Base-by-base conservation (phyloP, 208 protist genomes). In the Wallacemonas sp. region DNA sequence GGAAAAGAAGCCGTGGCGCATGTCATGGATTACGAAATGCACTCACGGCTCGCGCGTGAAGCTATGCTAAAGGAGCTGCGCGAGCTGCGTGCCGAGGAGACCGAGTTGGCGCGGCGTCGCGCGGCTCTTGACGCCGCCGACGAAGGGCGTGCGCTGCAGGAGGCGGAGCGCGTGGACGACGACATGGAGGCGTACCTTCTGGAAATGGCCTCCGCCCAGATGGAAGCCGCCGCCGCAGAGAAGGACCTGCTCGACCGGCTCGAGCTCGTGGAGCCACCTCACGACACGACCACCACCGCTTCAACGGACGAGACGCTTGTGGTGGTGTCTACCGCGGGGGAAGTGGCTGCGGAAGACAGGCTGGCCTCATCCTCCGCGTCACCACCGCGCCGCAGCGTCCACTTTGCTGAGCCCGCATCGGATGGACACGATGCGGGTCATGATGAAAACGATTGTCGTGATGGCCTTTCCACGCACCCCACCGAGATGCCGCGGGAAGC, bases 1-100 rank as follows among this genome's bases (percentile, higher is more conserved):
- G 87, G 89, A 6, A 86, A 76, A 41, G 86, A 89, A 48, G 79
- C 78, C 12, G 73, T 83, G 52, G 83, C 86, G 37, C 89, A 95
- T 55, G 27, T 76, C 5, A 63, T 83, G 17, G 86, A 95, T 68
- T 89, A 81, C 73, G 89, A 95, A 64, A 83, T 71, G 73, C 75
- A 89, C 38, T 24, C 76, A 33, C 89, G 89, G 5, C 60, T 87
- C 36, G 29, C 22, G 27, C 75, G 82, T 26, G 71, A 85, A 34
- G 63, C 64, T 6, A 66, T 79, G 57, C 39, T 89, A 34, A 37
- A 73, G 32, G 80, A 91, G 30, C 42, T 92, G 48, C 24, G 48
- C 19, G 66, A 73, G 24, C 46, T 88, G 29, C 70, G 62, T 10
- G 63, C 69, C 33, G 78, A 91, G 36, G 67, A 82, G 48, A 57